A percentile compares a stretch with the other conserved stretches of the same genome.
phyloP scores from a whole-genome alignment of 164 flowering plant species.

The Paratinospora sagittata region DNA sequence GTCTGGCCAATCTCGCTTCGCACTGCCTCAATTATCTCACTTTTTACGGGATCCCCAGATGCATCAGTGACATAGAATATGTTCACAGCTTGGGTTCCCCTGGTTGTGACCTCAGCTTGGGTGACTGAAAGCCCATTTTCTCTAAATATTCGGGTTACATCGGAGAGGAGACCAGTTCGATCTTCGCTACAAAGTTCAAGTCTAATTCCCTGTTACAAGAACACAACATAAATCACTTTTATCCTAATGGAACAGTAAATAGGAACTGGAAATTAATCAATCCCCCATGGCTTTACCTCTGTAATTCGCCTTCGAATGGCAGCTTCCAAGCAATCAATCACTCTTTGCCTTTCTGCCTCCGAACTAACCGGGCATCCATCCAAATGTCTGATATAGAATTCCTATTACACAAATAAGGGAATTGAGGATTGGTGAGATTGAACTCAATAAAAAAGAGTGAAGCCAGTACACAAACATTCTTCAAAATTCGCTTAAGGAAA shows the following conservation, averaged over 20 bases:
- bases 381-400: constrained; percentile 76
- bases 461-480: background rate
- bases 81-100: constrained; percentile 77
- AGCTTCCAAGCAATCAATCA: constrained; percentile 83
- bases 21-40: constrained; percentile 73
- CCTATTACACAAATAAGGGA: constrained; percentile 32
- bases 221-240: background rate
- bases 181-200: constrained; percentile 82
- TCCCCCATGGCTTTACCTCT: constrained; percentile 43
- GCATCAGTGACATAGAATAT: constrained; percentile 78
- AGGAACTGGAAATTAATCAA: background rate
- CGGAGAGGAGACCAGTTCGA: constrained; percentile 76
- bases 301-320: constrained; percentile 71
- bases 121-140: constrained; percentile 84
- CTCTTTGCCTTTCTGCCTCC: constrained; percentile 80
- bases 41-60: constrained; percentile 62
- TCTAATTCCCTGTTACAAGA: constrained; percentile 59
- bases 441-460: background rate
- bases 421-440: background rate
- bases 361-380: constrained; percentile 87
- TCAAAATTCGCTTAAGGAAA: background rate
- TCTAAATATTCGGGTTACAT: constrained; percentile 88
- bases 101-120: constrained; percentile 84
- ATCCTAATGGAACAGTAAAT: background rate
- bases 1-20: constrained; percentile 65